Conservation (phyloP, 2,329 filamentous ascomycete genomes). For the Zelopaecilomyces penicillatus region DNA sequence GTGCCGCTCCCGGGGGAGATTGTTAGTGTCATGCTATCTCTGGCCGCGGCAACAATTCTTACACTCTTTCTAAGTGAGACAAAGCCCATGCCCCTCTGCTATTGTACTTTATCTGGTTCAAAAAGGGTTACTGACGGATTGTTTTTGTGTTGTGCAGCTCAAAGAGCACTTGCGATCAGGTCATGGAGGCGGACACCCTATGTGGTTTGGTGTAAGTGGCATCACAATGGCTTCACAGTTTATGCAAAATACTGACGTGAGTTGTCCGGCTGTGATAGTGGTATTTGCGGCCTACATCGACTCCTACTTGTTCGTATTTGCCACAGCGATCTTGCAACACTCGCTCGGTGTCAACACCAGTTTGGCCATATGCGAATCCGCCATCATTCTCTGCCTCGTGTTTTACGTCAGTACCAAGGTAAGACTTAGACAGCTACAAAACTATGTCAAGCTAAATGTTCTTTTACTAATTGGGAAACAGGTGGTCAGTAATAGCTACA, state of each 20-base stretch:
- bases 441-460: too few relatives aligned
- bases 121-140: background rate
- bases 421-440: background rate
- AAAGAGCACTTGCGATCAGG: constrained; percentile 28
- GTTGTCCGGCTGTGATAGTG: constrained; percentile 29
- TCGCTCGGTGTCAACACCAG: constrained; percentile 48
- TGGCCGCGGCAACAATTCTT: background rate
- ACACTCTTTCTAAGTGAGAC: constrained; percentile 1
- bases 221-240: too few relatives aligned
- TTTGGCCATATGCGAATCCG: constrained; percentile 43
- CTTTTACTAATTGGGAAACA: too few relatives aligned
- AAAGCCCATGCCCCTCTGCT: background rate
- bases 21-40: constrained; percentile 3
- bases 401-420: constrained; percentile 59
- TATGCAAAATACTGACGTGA: too few relatives aligned
- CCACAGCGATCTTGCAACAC: constrained; percentile 47
- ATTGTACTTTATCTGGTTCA: background rate
- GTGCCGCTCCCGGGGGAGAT: constrained; percentile 2
- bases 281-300: constrained; percentile 52
- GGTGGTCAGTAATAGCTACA: too few relatives aligned
- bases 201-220: constrained; percentile 34
- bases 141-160: constrained; percentile 17
- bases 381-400: constrained; percentile 51
- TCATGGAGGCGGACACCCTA: constrained; percentile 33
- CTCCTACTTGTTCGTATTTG: constrained; percentile 52